Base-by-base conservation (phyloP, 1,284 basidiomycete species). In the Cutaneotrichosporon daszewskae region DNA sequence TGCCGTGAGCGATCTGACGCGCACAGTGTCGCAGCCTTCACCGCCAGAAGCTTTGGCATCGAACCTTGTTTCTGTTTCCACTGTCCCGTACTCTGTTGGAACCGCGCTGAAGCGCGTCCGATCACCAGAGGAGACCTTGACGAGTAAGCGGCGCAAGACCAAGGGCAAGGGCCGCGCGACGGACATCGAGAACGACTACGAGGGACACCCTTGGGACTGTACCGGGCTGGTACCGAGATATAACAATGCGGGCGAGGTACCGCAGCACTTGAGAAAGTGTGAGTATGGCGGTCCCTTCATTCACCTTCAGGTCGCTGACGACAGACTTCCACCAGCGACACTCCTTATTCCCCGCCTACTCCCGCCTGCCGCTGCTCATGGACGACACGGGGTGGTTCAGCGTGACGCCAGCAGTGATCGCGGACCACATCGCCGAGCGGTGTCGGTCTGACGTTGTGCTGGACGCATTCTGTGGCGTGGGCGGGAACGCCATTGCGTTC, bases 401-500 rank as follows among this genome's bases (percentile, higher is more conserved):
- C 47, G 83, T 98, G 42, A 99, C 95, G 0, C 94, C 95, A 0
- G 92, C 98, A 60, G 77, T 77, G 26, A 83, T 99, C 14, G 95
- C 94, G 3, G 73, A 79, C 49, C 89, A 91, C 61, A 95, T 96
- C 37, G 94, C 95, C 0, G 84, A 90, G 53, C 75, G 92, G 22
- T 95, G 92, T 74, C 77, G 84, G 19, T 91, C 84, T 57, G 82
- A 82, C 55, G 83, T 60, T 7, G 50, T 69, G 0, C 42, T 71
- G 2, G 95, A 99, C 62, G 89, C 90, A 1, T 98, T 97, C 64
- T 96, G 91, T 62, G 95, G 95, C 0, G 92, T 97, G 0, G 95
- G 95, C 9, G 95, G 95, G 3, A 99, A 99, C 60, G 81, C 91
- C 1, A 98, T 98, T 45, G 89, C 91, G 10, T 96, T 98, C 70